phyloP scores from a whole-genome alignment of 768 basidiomycete genomes.

The Suillus subalutaceus region DNA sequence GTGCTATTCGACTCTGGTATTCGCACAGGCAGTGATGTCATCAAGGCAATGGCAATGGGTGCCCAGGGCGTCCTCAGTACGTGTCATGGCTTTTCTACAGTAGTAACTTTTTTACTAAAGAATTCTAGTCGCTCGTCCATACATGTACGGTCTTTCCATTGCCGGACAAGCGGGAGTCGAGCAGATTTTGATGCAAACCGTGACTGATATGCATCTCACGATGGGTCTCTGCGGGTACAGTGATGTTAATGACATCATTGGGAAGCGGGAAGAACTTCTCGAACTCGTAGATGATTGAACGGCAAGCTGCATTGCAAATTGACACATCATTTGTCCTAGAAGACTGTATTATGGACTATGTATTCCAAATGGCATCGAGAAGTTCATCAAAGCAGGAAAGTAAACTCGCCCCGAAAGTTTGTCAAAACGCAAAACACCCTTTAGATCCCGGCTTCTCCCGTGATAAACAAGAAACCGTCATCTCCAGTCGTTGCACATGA shows the following conservation, averaged over 20 bases:
- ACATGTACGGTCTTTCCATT: slow-evolving; percentile 71
- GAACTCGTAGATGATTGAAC: slow-evolving; percentile 6
- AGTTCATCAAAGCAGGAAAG: background rate
- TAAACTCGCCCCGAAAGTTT: background rate
- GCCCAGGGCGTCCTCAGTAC: slow-evolving; percentile 78
- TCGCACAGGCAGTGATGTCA: slow-evolving; percentile 79
- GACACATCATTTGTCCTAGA: too few species aligned
- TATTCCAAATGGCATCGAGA: background rate
- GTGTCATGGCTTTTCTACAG: slow-evolving; percentile 28
- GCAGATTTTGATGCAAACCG: slow-evolving; percentile 65
- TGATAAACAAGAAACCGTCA: background rate
- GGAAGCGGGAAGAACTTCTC: slow-evolving; percentile 43
- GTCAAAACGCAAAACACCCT: background rate
- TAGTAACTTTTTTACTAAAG: background rate
- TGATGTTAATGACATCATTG: slow-evolving; percentile 62
- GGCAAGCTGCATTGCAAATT: background rate
- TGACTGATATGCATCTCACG: slow-evolving; percentile 70
- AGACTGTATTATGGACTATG: background rate
- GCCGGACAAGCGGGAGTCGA: slow-evolving; percentile 77
- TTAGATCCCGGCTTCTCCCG: background rate
- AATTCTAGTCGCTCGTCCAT: slow-evolving; percentile 67
- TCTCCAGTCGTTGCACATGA: too few species aligned
- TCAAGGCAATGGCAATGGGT: slow-evolving; percentile 85
- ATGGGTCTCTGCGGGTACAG: slow-evolving; percentile 65
- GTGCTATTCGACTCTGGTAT: slow-evolving; percentile 76